A percentile compares a stretch with the other conserved stretches of the same genome.
These are phyloP conservation scores for Penicillium fuscoglaucum DNA, from an alignment of 2,329 filamentous ascomycete species.

Conservation along the genomic window DNA sequence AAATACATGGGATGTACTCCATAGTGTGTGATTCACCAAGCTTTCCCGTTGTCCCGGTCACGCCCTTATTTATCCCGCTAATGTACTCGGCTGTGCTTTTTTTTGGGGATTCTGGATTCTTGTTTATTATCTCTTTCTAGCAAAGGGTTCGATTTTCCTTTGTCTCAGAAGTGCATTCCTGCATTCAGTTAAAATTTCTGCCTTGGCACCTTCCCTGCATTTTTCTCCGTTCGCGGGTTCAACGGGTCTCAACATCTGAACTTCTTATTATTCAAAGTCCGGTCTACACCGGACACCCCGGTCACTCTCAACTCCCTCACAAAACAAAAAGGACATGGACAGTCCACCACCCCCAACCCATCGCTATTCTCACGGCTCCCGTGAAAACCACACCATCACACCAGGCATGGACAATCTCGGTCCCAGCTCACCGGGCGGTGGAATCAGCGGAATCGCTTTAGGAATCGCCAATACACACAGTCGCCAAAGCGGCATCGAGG, in stretches of 20 bases:
- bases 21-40: not conserved
- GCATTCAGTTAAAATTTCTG: not conserved
- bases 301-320: not conserved
- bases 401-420: conserved; percentile 69
- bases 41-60: conserved; percentile 19
- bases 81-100: not conserved
- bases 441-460: conserved; percentile 67
- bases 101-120: not conserved
- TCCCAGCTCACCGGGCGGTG: conserved; percentile 60
- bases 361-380: conserved; percentile 31
- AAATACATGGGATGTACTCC: not conserved
- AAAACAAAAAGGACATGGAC: conserved; percentile 4
- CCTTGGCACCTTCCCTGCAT: not conserved
- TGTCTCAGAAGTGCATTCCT: not conserved
- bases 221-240: conserved; percentile 1
- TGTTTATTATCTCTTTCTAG: not conserved
- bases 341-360: conserved; percentile 24
- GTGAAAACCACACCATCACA: conserved; percentile 49
- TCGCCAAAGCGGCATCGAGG: conserved; percentile 65
- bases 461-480: conserved; percentile 65
- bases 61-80: conserved; percentile 11
- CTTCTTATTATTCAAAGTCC: not conserved
- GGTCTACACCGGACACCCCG: not conserved
- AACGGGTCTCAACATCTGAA: not conserved
- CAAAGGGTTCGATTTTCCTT: not conserved